Conservation (phyloP, 306 rosid species). For the Alnus rubra region DNA sequence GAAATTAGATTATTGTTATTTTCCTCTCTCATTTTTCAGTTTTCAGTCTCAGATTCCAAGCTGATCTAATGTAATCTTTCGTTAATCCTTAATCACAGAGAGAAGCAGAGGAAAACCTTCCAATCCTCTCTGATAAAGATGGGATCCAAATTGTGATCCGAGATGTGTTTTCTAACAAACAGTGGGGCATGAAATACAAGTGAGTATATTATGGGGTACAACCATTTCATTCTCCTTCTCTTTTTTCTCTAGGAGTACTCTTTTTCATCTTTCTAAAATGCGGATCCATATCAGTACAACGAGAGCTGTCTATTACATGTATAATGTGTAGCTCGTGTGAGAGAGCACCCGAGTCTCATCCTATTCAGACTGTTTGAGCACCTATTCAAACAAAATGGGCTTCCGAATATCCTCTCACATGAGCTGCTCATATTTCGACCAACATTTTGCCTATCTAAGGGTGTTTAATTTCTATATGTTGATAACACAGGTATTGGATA, state of each 20-base stretch:
- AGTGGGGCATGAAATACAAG: conserved; percentile 60
- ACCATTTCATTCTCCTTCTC: neutral
- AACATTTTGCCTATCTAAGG: neutral
- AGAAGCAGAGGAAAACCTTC: conserved; percentile 65
- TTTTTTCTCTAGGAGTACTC: neutral
- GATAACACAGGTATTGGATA: conserved; percentile 53
- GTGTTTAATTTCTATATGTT: neutral
- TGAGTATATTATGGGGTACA: conserved; percentile 19
- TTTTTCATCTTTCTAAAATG: neutral
- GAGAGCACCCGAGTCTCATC: too few relatives aligned
- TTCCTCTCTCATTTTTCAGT: neutral
- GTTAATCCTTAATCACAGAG: conserved; percentile 32
- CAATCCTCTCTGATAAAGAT: conserved; percentile 40
- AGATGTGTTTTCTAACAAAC: conserved; percentile 42
- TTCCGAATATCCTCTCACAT: too few relatives aligned
- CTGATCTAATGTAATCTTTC: neutral
- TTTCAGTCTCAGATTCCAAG: neutral
- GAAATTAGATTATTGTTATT: neutral
- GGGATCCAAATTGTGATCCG: conserved; percentile 44
- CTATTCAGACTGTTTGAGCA: too few relatives aligned
- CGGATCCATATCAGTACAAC: too few relatives aligned
- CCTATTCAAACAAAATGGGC: too few relatives aligned
- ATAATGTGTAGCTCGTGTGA: neutral
- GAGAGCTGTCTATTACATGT: too few relatives aligned
- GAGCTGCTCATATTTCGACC: neutral